phyloP scores from a whole-genome alignment of 2,329 filamentous ascomycete genomes.

The Aureobasidium sp. region DNA sequence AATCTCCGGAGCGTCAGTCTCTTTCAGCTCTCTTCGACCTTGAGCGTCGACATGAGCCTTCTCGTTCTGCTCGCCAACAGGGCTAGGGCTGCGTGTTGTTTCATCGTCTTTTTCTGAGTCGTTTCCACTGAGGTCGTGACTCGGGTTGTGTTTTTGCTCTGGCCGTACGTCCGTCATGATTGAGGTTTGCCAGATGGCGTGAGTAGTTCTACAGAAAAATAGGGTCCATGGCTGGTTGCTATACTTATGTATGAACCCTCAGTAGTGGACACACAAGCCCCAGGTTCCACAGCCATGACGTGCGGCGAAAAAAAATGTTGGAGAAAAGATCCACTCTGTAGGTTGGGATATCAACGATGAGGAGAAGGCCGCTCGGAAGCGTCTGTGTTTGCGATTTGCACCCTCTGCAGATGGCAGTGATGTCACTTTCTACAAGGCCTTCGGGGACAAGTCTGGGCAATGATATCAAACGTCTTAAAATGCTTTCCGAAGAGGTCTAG shows the following conservation, averaged over 20 bases:
- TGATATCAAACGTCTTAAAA: slow-evolving; percentile 15
- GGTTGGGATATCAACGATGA: slow-evolving; percentile 14
- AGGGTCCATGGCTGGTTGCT: not conserved
- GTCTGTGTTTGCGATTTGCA: not conserved
- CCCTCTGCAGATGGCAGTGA: slow-evolving; percentile 1
- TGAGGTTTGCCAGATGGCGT: not conserved
- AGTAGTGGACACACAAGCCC: not conserved
- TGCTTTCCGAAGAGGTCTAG: not conserved
- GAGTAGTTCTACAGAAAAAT: not conserved
- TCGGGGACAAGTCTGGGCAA: not conserved
- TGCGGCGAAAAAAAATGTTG: slow-evolving; percentile 5
- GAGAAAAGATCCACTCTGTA: slow-evolving; percentile 4
- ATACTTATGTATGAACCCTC: slow-evolving; percentile 2
- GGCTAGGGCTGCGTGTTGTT: slow-evolving; percentile 5
- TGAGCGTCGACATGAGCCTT: slow-evolving; percentile 12
- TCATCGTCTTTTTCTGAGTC: slow-evolving; percentile 13
- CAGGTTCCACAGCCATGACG: slow-evolving; percentile 13
- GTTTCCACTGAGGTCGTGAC: not conserved
- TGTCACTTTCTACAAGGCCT: not conserved
- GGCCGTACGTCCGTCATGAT: slow-evolving; percentile 14
- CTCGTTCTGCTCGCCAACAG: slow-evolving; percentile 15
- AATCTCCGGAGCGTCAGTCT: slow-evolving; percentile 24
- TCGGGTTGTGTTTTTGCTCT: not conserved
- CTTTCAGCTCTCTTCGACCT: slow-evolving; percentile 19
- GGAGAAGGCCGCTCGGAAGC: slow-evolving; percentile 6